phyloP scores from a whole-genome alignment of 805 yeast genomes.

The Spathaspora boniae region DNA sequence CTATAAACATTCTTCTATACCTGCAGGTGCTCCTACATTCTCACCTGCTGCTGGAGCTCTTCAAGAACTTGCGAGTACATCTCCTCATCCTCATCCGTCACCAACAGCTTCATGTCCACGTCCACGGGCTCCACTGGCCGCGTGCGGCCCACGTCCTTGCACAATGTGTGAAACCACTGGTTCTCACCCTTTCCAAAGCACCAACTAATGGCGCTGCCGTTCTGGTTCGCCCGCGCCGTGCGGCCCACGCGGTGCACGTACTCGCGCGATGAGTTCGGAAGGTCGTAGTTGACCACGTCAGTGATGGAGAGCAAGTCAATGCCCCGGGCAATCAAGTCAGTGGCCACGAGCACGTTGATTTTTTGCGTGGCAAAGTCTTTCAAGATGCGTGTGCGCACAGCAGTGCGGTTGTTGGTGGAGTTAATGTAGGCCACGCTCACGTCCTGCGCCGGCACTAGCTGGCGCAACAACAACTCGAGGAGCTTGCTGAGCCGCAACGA shows the following conservation, averaged over 20 bases:
- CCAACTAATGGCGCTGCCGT: constrained; percentile 72
- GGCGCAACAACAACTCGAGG: constrained; percentile 39
- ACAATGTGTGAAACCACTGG: constrained; percentile 53
- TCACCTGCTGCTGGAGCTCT: constrained; percentile 20
- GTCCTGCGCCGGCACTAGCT: constrained; percentile 14
- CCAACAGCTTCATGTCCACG: constrained; percentile 17
- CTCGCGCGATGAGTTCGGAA: constrained; percentile 85
- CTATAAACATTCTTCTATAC: too few species aligned
- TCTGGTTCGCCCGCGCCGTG: constrained; percentile 87
- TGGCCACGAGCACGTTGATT: constrained; percentile 60
- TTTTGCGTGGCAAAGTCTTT: constrained; percentile 55
- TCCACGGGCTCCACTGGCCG: constrained; percentile 19
- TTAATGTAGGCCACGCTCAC: constrained; percentile 46
- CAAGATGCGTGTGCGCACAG: constrained; percentile 52
- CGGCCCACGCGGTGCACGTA: constrained; percentile 96
- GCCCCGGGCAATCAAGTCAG: constrained; percentile 96
- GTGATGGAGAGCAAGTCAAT: constrained; percentile 70
- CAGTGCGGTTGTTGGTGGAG: constrained; percentile 50
- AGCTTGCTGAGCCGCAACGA: constrained; percentile 75
- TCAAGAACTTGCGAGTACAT: constrained; percentile 24
- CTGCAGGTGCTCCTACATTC: too few species aligned
- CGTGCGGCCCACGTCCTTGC: constrained; percentile 47
- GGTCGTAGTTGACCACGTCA: constrained; percentile 83
- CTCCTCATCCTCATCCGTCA: constrained; percentile 21
- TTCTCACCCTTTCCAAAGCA: constrained; percentile 77